Evolutionary conservation across 1,284 basidiomycete species (phyloP), one percentile per base, ranked within the genome.

Genomic region (Puccinia triticina): DNA sequence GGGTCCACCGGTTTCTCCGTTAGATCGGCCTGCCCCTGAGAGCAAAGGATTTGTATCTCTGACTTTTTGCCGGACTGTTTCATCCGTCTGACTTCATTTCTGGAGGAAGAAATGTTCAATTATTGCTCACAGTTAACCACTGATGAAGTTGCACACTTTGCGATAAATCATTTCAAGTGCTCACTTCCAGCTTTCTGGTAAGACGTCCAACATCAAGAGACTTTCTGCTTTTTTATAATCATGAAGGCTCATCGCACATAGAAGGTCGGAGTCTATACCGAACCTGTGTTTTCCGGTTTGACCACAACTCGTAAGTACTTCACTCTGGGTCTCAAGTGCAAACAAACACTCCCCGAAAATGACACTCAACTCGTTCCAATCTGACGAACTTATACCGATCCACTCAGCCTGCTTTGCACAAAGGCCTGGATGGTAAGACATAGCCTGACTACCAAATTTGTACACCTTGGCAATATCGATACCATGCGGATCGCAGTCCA

Each of bases 401-500:
- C 79, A 81, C 37, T 74, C 57, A 48, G 55, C 40, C 29, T 72
- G 66, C 29, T 73, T 37, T 8, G 55, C 71, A 37, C 66, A 46
- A 16, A 81, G 71, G 10, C 71, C 79, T 2, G 69, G 50, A 57
- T 81, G 55, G 29, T 64, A 73, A 21, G 79, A 48, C 79, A 81
- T 61, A 7, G 37, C 64, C 46, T 83, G 83, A 0, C 88, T 88
- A 0, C 88, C 89, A 61, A 85, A 83, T 7, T 84, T 92, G 88
- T 95, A 97, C 2, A 93, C 92, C 0, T 93, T 92, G 2, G 94
- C 89, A 83, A 98, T 96, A 83, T 95, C 93, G 57, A 97, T 87
- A 1, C 95, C 95, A 86, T 93, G 93, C 0, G 95, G 92, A 86
- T 98, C 95, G 0, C 91, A 92, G 85, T 98, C 95, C 5, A 96